Conservation (phyloP, 2,329 filamentous ascomycete genomes). For the Periconia sp. region DNA sequence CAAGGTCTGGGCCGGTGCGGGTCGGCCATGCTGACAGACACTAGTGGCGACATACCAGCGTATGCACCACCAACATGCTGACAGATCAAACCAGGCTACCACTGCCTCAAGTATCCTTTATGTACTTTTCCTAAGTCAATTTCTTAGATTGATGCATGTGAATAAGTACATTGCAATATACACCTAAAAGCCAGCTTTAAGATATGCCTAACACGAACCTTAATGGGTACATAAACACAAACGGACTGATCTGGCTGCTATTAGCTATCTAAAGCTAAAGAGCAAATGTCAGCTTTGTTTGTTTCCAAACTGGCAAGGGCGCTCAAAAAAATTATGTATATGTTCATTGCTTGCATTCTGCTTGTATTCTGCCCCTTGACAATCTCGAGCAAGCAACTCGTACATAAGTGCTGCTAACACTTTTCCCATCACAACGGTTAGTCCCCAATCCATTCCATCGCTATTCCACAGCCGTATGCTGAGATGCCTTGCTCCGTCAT, state of each 20-base stretch:
- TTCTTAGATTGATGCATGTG: neutral
- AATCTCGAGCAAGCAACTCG: neutral
- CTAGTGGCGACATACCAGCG: neutral
- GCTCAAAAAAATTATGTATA: neutral
- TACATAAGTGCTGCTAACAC: neutral
- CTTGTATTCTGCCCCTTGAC: neutral
- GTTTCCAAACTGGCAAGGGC: too few relatives aligned
- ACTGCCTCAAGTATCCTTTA: neutral
- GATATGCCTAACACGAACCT: neutral
- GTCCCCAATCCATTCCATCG: too few relatives aligned
- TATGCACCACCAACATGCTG: neutral
- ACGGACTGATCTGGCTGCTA: neutral
- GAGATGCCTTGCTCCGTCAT: neutral
- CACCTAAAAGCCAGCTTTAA: too few relatives aligned
- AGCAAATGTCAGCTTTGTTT: neutral
- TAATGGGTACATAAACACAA: neutral
- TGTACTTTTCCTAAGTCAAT: neutral
- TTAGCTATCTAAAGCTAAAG: conserved; percentile 1
- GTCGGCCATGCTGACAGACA: too few relatives aligned
- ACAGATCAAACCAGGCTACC: neutral
- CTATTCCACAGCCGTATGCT: too few relatives aligned
- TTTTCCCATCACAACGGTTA: neutral
- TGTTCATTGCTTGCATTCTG: neutral
- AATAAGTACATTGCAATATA: too few relatives aligned
- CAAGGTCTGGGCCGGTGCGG: too few relatives aligned